phyloP scores from a whole-genome alignment of 768 basidiomycete genomes.

The Lactarius hatsudake region DNA sequence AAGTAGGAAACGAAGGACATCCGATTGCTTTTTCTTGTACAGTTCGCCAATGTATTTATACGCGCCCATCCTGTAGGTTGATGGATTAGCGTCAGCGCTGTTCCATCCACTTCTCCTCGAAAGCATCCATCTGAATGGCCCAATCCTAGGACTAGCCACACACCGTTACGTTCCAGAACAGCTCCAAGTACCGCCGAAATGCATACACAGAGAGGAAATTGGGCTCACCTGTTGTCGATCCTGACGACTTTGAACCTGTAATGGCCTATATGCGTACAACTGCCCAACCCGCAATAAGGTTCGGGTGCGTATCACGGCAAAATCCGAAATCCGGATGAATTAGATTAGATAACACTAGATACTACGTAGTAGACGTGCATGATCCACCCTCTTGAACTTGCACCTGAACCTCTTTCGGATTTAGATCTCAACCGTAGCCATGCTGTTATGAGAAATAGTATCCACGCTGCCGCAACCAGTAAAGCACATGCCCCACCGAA shows the following conservation, averaged over 20 bases:
- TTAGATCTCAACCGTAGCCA: conserved; percentile 53
- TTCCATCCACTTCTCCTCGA: conserved; percentile 14
- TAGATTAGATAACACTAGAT: neutral
- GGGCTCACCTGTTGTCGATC: conserved; percentile 35
- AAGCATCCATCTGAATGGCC: conserved; percentile 34
- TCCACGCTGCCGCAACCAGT: conserved; percentile 55
- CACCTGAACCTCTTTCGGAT: conserved; percentile 33
- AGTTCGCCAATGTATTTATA: conserved; percentile 97
- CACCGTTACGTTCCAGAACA: conserved; percentile 3
- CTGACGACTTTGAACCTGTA: conserved; percentile 32
- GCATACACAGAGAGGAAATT: conserved; percentile 7
- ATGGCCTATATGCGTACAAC: conserved; percentile 13
- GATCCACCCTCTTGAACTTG: neutral
- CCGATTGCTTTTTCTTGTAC: conserved; percentile 98
- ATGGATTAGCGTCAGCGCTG: conserved; percentile 28
- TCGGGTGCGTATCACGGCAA: conserved; percentile 10
- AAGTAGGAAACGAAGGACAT: conserved; percentile 95
- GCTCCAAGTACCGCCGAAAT: neutral
- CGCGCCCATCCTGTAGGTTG: conserved; percentile 74
- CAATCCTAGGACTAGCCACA: conserved; percentile 14
- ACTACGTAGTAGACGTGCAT: neutral
- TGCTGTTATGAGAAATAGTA: conserved; percentile 61
- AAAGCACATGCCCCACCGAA: conserved; percentile 44
- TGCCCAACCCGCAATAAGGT: conserved; percentile 5
- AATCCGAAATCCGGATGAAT: neutral